A percentile compares a stretch with the other conserved stretches of the same genome.
phyloP scores from a whole-genome alignment of 441 rosid genomes.

The Capsella rubella region DNA sequence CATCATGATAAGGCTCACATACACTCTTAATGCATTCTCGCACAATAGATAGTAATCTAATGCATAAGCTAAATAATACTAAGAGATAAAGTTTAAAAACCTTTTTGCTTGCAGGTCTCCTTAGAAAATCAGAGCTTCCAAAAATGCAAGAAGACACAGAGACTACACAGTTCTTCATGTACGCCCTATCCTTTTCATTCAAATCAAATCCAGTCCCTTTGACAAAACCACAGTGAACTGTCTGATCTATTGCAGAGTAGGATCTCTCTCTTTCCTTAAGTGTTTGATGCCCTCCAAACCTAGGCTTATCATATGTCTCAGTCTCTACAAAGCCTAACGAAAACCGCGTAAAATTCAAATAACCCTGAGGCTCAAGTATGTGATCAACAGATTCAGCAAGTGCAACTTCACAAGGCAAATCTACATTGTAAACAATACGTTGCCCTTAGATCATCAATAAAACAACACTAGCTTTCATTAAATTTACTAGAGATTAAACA shows the following conservation, averaged over 20 bases:
- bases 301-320: constrained; percentile 57
- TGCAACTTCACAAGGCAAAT: constrained; percentile 71
- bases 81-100: constrained; percentile 53
- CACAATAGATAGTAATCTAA: background rate
- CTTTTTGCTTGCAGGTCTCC: constrained; percentile 79
- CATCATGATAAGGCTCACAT: constrained; percentile 18
- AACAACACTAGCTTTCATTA: constrained; percentile 4
- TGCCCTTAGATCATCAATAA: constrained; percentile 21
- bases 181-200: constrained; percentile 67
- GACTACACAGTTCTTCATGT: constrained; percentile 72
- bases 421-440: constrained; percentile 44
- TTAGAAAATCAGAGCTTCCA: constrained; percentile 88
- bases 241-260: constrained; percentile 68
- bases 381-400: constrained; percentile 58
- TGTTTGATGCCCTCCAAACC: constrained; percentile 87
- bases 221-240: constrained; percentile 86
- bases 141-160: constrained; percentile 94
- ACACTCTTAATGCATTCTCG: background rate
- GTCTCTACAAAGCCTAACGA: constrained; percentile 59
- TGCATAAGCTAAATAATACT: constrained; percentile 22
- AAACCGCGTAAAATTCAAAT: constrained; percentile 59
- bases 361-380: constrained; percentile 58
- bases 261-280: constrained; percentile 77
- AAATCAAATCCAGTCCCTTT: constrained; percentile 75
- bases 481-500: constrained; percentile 6